Evolutionary conservation across 1,284 basidiomycete genomes (phyloP).

Genomic region (Malassezia brasiliensis): DNA sequence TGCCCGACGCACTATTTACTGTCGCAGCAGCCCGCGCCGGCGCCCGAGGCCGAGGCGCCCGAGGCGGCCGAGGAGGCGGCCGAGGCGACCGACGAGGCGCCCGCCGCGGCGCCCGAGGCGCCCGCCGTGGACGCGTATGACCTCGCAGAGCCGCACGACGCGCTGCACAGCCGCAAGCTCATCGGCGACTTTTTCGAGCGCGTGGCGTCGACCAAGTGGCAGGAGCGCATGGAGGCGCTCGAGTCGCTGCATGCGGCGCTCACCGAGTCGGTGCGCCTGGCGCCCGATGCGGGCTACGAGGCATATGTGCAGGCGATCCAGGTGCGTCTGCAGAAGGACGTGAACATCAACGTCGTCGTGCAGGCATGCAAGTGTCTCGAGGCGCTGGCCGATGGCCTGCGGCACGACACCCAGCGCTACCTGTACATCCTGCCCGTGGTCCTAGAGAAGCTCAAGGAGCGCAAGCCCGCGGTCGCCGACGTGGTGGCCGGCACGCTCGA

Average conservation of each 20-base stretch:
- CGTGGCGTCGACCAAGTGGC: conserved; percentile 89
- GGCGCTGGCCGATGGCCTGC: conserved; percentile 70
- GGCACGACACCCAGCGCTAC: conserved; percentile 62
- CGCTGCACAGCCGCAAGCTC: conserved; percentile 59
- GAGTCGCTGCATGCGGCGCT: conserved; percentile 72
- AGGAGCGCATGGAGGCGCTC: conserved; percentile 76
- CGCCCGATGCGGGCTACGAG: conserved; percentile 59
- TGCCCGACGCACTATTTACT: conserved; percentile 69
- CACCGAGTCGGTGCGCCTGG: conserved; percentile 64
- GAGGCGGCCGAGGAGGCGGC: conserved; percentile 47
- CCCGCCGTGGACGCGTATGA: conserved; percentile 64
- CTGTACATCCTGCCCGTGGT: conserved; percentile 66
- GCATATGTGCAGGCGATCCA: conserved; percentile 69
- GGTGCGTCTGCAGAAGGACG: conserved; percentile 72
- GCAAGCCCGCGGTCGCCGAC: conserved; percentile 82
- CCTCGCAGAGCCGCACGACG: conserved; percentile 74
- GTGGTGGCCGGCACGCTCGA: conserved; percentile 78
- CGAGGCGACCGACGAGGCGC: conserved; percentile 39
- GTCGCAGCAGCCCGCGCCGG: conserved; percentile 54
- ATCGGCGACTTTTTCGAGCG: conserved; percentile 50
- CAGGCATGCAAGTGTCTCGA: conserved; percentile 77
- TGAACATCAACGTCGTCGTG: conserved; percentile 92
- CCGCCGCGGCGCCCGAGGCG: conserved; percentile 46
- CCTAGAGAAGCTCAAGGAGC: conserved; percentile 85
- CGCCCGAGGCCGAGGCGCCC: conserved; percentile 41